Evolutionary conservation across 805 yeast genomes (phyloP).

Genomic region (Kuraishia borneana): DNA sequence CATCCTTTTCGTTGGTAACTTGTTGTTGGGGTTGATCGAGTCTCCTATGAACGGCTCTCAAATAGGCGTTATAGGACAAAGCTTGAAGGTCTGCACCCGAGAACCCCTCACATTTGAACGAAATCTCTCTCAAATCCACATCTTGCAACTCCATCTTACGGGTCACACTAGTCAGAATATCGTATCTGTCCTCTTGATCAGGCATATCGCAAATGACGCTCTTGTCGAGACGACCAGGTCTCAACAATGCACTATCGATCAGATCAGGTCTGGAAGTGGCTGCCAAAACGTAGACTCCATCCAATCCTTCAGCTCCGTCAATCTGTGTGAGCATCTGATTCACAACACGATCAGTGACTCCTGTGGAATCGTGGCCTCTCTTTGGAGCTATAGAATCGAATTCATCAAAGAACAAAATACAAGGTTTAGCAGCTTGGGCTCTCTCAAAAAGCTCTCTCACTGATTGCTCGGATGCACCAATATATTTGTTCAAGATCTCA

Average conservation of each 20-base stretch:
- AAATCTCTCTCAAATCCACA: slow-evolving; percentile 44
- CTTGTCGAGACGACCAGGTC: slow-evolving; percentile 96
- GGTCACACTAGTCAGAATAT: slow-evolving; percentile 52
- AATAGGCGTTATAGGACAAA: slow-evolving; percentile 78
- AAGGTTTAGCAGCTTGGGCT: slow-evolving; percentile 92
- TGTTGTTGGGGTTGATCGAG: slow-evolving; percentile 33
- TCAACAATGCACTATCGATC: slow-evolving; percentile 84
- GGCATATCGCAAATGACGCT: slow-evolving; percentile 89
- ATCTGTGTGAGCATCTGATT: slow-evolving; percentile 94
- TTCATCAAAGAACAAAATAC: slow-evolving; percentile 87
- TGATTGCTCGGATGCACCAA: slow-evolving; percentile 95
- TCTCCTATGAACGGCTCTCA: slow-evolving; percentile 71
- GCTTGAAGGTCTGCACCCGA: slow-evolving; percentile 97
- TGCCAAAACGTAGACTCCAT: slow-evolving; percentile 92
- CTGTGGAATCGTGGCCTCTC: slow-evolving; percentile 96
- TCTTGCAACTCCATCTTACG: slow-evolving; percentile 47
- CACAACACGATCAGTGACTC: slow-evolving; percentile 95
- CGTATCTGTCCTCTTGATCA: slow-evolving; percentile 51
- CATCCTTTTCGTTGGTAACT: neutral
- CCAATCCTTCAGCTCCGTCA: slow-evolving; percentile 98
- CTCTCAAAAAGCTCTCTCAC: slow-evolving; percentile 88
- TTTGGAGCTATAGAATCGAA: slow-evolving; percentile 96
- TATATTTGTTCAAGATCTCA: slow-evolving; percentile 86
- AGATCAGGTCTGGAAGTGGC: slow-evolving; percentile 95
- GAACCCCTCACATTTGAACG: slow-evolving; percentile 56